Conservation (phyloP, 179 eudicot species). For the Corrigiola litoralis region DNA sequence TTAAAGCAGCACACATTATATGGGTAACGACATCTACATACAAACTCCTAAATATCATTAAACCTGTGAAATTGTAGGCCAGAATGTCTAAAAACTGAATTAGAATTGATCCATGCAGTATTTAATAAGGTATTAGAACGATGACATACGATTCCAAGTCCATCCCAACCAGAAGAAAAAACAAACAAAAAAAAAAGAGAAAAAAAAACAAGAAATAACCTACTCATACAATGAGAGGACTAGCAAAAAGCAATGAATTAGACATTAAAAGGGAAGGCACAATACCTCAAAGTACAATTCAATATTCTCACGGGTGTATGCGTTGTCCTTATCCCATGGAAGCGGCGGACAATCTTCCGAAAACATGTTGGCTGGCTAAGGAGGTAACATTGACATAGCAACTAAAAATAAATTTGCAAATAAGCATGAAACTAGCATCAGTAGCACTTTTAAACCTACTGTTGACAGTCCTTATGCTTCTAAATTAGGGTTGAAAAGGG, state of each 20-base stretch:
- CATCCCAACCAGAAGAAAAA: not conserved
- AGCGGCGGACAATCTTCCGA: slow-evolving; percentile 67
- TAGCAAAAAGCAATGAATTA: not conserved
- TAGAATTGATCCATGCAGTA: not conserved
- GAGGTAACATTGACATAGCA: slow-evolving; percentile 14
- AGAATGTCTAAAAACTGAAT: not conserved
- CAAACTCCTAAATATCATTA: too few species aligned
- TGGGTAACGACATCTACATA: too few species aligned
- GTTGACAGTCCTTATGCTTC: too few species aligned
- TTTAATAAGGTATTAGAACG: not conserved
- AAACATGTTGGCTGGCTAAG: slow-evolving; percentile 79
- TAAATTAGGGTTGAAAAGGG: too few species aligned
- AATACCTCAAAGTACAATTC: slow-evolving; percentile 90
- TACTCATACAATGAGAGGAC: not conserved
- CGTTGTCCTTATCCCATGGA: slow-evolving; percentile 79
- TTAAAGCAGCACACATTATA: too few species aligned
- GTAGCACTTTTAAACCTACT: too few species aligned
- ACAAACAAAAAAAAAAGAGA: not conserved
- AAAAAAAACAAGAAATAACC: not conserved
- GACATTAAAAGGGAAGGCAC: not conserved
- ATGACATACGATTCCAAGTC: not conserved
- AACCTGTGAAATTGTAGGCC: too few species aligned
- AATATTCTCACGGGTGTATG: slow-evolving; percentile 76
- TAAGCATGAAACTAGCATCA: not conserved
- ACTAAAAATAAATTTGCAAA: not conserved